phyloP scores from a whole-genome alignment of 1,284 basidiomycete species.

The Mycena sp. region DNA sequence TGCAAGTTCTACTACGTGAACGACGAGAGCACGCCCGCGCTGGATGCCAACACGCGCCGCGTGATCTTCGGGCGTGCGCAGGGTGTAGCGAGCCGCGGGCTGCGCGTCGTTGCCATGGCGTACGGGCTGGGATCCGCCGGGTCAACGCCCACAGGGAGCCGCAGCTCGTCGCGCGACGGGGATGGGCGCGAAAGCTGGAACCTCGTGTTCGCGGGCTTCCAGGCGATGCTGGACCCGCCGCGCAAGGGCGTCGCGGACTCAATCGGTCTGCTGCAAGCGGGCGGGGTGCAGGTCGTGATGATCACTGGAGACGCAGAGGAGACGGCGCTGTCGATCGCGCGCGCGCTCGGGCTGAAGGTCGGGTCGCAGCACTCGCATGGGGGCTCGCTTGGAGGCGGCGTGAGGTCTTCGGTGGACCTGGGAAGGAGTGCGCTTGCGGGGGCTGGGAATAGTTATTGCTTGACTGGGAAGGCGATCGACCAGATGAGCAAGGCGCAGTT shows the following conservation, averaged over 20 bases:
- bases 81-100: slow-evolving; percentile 76
- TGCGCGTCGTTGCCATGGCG: slow-evolving; percentile 92
- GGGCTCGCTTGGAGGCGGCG: slow-evolving; percentile 20
- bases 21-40: slow-evolving; percentile 81
- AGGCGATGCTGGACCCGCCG: slow-evolving; percentile 96
- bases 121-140: slow-evolving; percentile 71
- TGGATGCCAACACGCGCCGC: slow-evolving; percentile 75
- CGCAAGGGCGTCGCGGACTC: slow-evolving; percentile 93
- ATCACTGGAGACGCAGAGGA: slow-evolving; percentile 96
- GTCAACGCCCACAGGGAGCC: slow-evolving; percentile 50
- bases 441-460: slow-evolving; percentile 44
- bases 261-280: slow-evolving; percentile 80
- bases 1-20: slow-evolving; percentile 91
- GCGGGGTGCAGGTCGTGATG: slow-evolving; percentile 96
- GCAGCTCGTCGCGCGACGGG: slow-evolving; percentile 33
- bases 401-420: slow-evolving; percentile 31
- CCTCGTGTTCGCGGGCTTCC: slow-evolving; percentile 91
- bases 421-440: slow-evolving; percentile 26
- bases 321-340: slow-evolving; percentile 91
- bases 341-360: slow-evolving; percentile 85
- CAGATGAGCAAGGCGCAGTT: slow-evolving; percentile 83
- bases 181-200: slow-evolving; percentile 59
- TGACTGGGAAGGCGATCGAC: slow-evolving; percentile 93
- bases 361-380: slow-evolving; percentile 40
- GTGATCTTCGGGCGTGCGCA: slow-evolving; percentile 79